Base-by-base conservation (phyloP, 2,329 filamentous ascomycete genomes). In the Zymoseptoria tritici region DNA sequence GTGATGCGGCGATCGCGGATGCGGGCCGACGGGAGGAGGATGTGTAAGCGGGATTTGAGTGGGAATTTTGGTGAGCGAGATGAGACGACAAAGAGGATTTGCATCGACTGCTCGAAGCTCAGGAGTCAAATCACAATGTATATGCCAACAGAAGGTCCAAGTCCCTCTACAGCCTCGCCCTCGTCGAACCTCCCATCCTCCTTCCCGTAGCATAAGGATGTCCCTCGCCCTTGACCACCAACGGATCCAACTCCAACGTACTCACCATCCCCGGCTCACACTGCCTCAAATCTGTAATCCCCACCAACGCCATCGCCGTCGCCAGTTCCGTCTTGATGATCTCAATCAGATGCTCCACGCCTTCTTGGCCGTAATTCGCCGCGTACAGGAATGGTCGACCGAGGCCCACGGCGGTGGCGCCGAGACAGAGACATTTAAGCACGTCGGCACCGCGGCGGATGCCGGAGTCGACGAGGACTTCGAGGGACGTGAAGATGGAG, bases 371-470 rank as follows among this genome's bases (percentile, higher is more conserved):
- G 65, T 88, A 88, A 16, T 80, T 82, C 60, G 87, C 67, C 1
- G 81, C 80, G 66, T 80, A 87, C 50, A 88, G 64, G 57, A 85
- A 82, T 0, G 83, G 83, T 19, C 86, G 75, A 0, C 86, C 86
- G 9, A 89, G 74, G 0, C 85, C 85, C 0, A 77, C 85, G 0
- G 82, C 85, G 57, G 76, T 85, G 0, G 85, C 86, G 0, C 86
- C 86, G 0, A 89, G 73, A 56, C 84, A 86, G 9, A 89, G 67
- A 0, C 84, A 85, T 70, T 89, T 89, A 65, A 89, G 78, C 2
- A 89, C 81, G 67, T 89, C 86, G 0, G 84, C 83, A 0, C 86
- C 86, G 19, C 85, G 75, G n/a, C 80, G 78, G 29, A 89, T 79
- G 0, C 86, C 86, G 0, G 85, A 84, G 62, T 89, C 86, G 3